Evolutionary conservation across 164 flowering plant genomes (phyloP), one percentile per base, ranked within the genome.

Genomic region (Chimonanthus salicifolius): DNA sequence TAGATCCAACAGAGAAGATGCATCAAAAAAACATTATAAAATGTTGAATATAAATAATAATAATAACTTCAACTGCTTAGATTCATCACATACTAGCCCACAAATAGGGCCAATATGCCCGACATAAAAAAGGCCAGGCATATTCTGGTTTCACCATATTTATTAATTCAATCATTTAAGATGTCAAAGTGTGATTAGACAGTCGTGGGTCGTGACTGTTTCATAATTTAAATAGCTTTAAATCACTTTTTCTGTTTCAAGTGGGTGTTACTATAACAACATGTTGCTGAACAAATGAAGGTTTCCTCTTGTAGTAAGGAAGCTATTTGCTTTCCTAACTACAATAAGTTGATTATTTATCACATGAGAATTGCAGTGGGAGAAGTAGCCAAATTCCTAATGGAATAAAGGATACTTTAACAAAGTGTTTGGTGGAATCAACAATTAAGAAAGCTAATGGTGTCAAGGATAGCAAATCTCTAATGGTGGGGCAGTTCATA

Each of bases 121-220:
- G 33, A 33, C 33, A 33, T 33, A 33, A 33, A 33, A 33, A 33
- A 33, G 0, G 33, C 33, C 33, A 33, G 33, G 33, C 33, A 33
- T 33, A 33, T 33, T 33, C 33, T 33, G 2, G 33, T 33, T 33
- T 33, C 33, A 33, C 33, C 33, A 33, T 33, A 33, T 33, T 33
- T 33, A 33, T 33, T 33, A 33, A 33, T 74, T 21, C 50, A 54
- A 10, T 68, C 68, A 62, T 54, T 48, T 21, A 49, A 64, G 68
- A 58, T 66, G 16, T 13, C 62, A 72, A 64, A 51, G 50, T 58
- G 15, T 72, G 72, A 75, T 75, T 75, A 45, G 77, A 75, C 73
- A n/a, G 67, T 74, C 67, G 77, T 75, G 77, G 70, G 68, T 20
- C 15, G 11, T 46, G 63, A 46, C 48, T 58, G 2, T 71, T 71